Evolutionary conservation across 78 protist species (phyloP).

Genomic region (Isochrysis galbana): DNA sequence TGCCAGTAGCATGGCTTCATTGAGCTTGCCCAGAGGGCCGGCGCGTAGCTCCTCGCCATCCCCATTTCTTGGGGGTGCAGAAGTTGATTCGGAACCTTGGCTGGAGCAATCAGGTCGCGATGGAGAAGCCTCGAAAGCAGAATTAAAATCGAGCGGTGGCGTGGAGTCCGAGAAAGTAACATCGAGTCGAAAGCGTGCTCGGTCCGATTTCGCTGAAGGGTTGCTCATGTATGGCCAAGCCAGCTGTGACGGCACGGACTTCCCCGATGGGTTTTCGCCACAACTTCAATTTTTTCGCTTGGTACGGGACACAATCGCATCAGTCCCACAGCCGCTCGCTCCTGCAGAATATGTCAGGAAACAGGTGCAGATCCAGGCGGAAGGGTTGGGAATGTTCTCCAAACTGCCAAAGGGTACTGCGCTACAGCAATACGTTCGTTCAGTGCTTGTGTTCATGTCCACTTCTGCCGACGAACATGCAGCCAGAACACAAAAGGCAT

Average conservation of each 20-base stretch:
- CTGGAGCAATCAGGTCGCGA: no score
- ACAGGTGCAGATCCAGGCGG: background rate
- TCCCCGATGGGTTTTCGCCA: background rate
- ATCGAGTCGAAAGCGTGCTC: no score
- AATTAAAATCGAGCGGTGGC: no score
- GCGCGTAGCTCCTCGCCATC: no score
- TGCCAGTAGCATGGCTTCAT: no score
- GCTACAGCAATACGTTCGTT: background rate
- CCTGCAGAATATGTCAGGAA: background rate
- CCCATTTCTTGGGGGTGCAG: no score
- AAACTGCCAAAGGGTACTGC: background rate
- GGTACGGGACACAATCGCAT: background rate
- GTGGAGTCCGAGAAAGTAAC: no score
- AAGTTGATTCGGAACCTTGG: no score
- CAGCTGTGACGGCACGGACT: background rate
- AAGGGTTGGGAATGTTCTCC: background rate
- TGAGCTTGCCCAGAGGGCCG: no score
- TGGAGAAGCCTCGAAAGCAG: no score
- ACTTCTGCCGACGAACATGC: background rate
- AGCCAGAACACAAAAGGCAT: background rate
- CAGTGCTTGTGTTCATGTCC: background rate
- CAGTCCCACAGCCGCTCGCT: background rate
- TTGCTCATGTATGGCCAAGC: no score
- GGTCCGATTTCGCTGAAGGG: no score
- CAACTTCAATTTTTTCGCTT: background rate